Evolutionary conservation across 228 moss, liverwort and hornwort species (phyloP).

Genomic region (Sphagnum fallax): DNA sequence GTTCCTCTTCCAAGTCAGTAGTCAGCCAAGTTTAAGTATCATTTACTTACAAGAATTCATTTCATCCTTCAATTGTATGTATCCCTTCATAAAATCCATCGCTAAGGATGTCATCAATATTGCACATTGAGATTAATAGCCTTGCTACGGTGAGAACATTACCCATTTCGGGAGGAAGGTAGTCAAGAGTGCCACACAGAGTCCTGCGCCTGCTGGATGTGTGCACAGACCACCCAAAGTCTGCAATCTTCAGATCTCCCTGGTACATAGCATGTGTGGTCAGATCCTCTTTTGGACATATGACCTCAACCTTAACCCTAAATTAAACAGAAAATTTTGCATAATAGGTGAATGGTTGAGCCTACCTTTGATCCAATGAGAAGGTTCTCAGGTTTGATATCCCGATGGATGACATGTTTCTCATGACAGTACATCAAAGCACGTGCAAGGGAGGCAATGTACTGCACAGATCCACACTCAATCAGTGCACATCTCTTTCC

Average conservation of each 20-base stretch:
- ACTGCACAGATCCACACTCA: constrained; percentile 28
- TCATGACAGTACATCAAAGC: constrained; percentile 90
- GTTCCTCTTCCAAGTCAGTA: background rate
- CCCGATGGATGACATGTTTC: constrained; percentile 93
- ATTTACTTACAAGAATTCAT: background rate
- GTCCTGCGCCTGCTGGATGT: constrained; percentile 84
- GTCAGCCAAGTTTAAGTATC: background rate
- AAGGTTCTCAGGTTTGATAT: constrained; percentile 94
- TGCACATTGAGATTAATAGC: background rate
- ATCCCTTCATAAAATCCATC: background rate
- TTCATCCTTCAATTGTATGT: background rate
- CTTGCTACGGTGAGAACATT: background rate
- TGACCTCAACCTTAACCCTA: background rate
- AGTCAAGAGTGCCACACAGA: constrained; percentile 88
- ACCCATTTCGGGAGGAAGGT: constrained; percentile 99
- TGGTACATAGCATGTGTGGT: constrained; percentile 2
- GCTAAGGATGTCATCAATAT: background rate
- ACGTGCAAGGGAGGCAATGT: constrained; percentile 76
- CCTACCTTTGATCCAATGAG: constrained; percentile 76
- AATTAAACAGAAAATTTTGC: too few relatives aligned
- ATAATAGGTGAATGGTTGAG: background rate
- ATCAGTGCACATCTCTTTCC: too few relatives aligned
- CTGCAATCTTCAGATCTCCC: constrained; percentile 98
- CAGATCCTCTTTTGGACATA: too few relatives aligned
- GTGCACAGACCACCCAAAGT: constrained; percentile 98